Conservation (phyloP, 2,329 filamentous ascomycete species). For the Claviceps digitariae region DNA sequence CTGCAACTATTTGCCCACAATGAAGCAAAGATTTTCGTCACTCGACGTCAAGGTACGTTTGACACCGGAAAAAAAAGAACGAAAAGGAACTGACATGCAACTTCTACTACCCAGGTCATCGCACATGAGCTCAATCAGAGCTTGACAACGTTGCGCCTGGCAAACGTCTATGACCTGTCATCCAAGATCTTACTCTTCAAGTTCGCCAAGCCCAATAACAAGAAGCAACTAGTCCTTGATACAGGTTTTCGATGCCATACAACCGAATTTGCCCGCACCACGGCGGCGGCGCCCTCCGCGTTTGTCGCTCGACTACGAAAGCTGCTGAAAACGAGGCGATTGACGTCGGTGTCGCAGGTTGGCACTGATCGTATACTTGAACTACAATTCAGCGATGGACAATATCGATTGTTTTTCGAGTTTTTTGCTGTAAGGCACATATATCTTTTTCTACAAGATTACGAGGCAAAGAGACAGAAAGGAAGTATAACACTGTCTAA, state of each 20-base stretch:
- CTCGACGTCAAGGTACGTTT: conserved; percentile 53
- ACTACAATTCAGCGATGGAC: conserved; percentile 82
- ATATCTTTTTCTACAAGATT: no score
- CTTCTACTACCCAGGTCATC: conserved; percentile 51
- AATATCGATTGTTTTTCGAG: conserved; percentile 78
- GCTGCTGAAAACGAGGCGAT: conserved; percentile 70
- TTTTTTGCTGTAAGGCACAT: conserved; percentile 58
- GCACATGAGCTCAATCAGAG: conserved; percentile 76
- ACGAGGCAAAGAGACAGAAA: neutral
- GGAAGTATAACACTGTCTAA: neutral
- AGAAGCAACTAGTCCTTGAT: conserved; percentile 84
- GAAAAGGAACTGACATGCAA: conserved; percentile 1
- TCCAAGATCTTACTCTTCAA: conserved; percentile 93
- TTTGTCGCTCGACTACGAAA: conserved; percentile 83
- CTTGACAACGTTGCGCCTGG: conserved; percentile 65
- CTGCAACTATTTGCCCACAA: no score
- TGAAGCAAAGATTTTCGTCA: conserved; percentile 75
- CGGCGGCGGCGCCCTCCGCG: conserved; percentile 66
- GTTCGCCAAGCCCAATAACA: conserved; percentile 78
- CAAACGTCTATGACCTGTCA: conserved; percentile 93
- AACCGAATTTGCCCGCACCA: conserved; percentile 78
- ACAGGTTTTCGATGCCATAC: conserved; percentile 93
- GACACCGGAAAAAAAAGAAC: neutral
- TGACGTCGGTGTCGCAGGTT: conserved; percentile 71
- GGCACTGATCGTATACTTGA: conserved; percentile 91